Base-by-base conservation (phyloP, 2,329 filamentous ascomycete genomes). In the Tolypocladium inflatum region DNA sequence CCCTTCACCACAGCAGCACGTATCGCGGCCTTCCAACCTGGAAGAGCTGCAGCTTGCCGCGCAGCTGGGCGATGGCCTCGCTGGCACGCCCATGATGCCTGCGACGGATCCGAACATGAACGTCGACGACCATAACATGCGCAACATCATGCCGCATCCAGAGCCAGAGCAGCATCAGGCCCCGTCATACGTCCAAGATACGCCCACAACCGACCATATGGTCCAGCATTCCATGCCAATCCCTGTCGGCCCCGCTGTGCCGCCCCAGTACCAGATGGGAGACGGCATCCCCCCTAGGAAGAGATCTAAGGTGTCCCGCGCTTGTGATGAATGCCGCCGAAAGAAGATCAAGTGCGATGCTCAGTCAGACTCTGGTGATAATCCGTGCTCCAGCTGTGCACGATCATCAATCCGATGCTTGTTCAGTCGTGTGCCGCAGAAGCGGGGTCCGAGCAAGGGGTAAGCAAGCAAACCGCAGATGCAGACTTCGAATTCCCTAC, bases 311-410 rank as follows among this genome's bases (percentile, higher is more conserved):
- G 90, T 94, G 7, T 95, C 91, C 13, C 82, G 91, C 42, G 91
- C 91, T 2, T 96, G 91, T 66, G 91, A 96, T 68, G 90, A 95
- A 69, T 96, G 91, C 69, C 82, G 91, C 50, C 83, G 91, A 57
- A 95, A 95, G 73, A 95, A 93, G 77, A 90, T 95, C 60, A 90
- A 91, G 67, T 96, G 91, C 67, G 91, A 96, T 73, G 89, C 90
- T 5, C 82, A 84, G 60, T 86, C 87, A 10, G 90, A 95, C 68
- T 81, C 81, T 7, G 86, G 85, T 19, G 83, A 88, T 21, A 83
- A 86, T 59, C 86, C 88, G 7, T 96, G 91, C 67, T 89, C 88
- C 3, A 93, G 90, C 67, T 96, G 91, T 70, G 85, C 86, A 57
- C 84, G 90, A 56, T 86, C 89, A 9, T 82, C 83, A n/a, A 82